Base-by-base conservation (phyloP, 2,329 filamentous ascomycete genomes). In the Microsporum audouinii region DNA sequence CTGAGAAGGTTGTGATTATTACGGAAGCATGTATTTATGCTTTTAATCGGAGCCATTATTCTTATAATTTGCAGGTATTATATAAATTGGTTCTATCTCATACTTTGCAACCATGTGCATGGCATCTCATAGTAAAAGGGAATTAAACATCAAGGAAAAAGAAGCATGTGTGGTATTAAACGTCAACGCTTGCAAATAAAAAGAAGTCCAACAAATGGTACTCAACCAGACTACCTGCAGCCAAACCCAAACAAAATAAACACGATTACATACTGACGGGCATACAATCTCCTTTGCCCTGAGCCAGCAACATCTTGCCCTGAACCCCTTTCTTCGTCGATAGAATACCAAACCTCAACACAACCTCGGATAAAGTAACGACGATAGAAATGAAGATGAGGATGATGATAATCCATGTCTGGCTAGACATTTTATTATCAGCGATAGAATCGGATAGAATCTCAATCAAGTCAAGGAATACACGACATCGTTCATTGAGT, bases 391-490 rank as follows among this genome's bases (percentile, higher is more conserved):
- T 79, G 55, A 95, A 75, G 71, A 99, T 99, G 53, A 99, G 82
- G 53, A 96, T 81, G 69, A 99, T 99, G 73, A 97, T 88, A 73
- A 99, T 97, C 92, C 92, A 97, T 0, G 94, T 99, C 71, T 96
- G 95, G 66, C 82, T 81, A 67, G 90, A 96, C 88, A 96, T 97
- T 73, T 96, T 96, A 66, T 89, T 87, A 72, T 97, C 91, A 27
- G 89, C 89, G 60, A 96, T 91, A 1, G 85, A 89, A 75, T 99
- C 92, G 12, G 88, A 91, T 1, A 99, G 79, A 29, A 99, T 96
- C 75, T 96, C 91, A 53, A 94, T 91, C 7, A 99, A 84, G 73
- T 99, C 94, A 17, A 99, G 83, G 76, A 99, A 99, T 58, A 99
- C 94, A 47, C 89, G 86, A 73, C 94, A 99, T 59, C 94, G 87